Evolutionary conservation across 805 yeast genomes (phyloP), one percentile per base, ranked within the genome.

Genomic region (Candida gorgasii): DNA sequence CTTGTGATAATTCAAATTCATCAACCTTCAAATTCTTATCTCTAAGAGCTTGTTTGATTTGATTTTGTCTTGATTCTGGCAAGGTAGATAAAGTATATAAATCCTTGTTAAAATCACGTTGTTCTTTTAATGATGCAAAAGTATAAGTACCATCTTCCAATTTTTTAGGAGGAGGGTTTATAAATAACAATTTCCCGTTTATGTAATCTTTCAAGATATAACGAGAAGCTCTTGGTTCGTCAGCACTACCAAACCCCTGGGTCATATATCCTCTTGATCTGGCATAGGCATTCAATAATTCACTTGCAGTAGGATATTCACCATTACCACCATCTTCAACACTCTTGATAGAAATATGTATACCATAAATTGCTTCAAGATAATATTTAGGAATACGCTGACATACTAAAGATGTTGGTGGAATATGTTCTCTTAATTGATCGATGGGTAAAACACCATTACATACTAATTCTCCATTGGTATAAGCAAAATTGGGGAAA

Each of bases 381-480:
- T 75, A 90, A 61, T 68, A 86, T 59, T 88, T 89, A 15, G 99
- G 99, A 41, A 93, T 78, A 58, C 98, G 76, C 60, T 86, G 85
- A 26, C 92, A 82, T 12, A 93, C 92, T 22, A 93, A 69, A 40
- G 89, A 84, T 6, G 84, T 74, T 9, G 99, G 98, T 2, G 95
- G 95, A 8, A 92, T 82, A 61, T 79, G 82, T 58, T 93, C 99
- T 59, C 98, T 79, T 48, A 93, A 74, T 66, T 93, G 99, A 67
- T 93, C 99, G 54, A 93, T 93, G 15, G 99, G 99, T 44, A 93
- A 75, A n/a, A 93, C 96, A 76, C 99, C 99, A 58, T 89, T 88
- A 70, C 97, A 89, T 0, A 93, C 99, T 57, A 93, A 76, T 56
- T 93, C 99, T 54, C 95, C 98, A 58, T 89, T 90, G 17, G 97